These are phyloP conservation scores for Phialophora tarda DNA, from an alignment of 2,329 filamentous ascomycete species.

Conservation along the genomic window DNA sequence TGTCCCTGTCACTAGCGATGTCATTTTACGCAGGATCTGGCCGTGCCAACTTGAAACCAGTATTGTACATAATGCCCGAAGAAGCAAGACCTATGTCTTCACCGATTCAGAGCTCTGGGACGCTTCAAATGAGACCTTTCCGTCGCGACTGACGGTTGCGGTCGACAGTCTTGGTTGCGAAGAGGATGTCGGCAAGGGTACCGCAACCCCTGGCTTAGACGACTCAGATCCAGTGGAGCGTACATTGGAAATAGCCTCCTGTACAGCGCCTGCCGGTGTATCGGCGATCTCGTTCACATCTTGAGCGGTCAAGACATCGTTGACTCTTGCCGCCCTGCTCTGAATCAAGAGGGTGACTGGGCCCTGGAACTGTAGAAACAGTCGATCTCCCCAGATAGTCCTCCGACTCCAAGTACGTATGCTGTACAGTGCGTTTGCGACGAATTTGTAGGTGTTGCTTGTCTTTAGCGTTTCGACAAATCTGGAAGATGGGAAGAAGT, in stretches of 20 bases:
- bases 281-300: conserved; percentile 92
- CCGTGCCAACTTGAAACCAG: background rate
- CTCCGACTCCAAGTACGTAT: conserved; percentile 77
- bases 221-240: conserved; percentile 25
- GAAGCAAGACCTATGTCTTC: background rate
- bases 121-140: conserved; percentile 68
- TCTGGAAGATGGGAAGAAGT: conserved; percentile 69
- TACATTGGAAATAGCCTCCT: conserved; percentile 57
- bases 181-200: conserved; percentile 41
- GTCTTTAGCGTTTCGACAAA: conserved; percentile 76
- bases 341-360: conserved; percentile 86
- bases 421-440: conserved; percentile 68
- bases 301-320: conserved; percentile 75
- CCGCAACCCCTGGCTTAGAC: conserved; percentile 31
- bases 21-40: background rate
- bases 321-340: conserved; percentile 78
- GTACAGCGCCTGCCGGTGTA: conserved; percentile 72
- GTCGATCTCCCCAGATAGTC: conserved; percentile 89
- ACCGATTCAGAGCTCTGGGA: conserved; percentile 4
- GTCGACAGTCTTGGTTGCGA: conserved; percentile 48
- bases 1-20: background rate
- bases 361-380: conserved; percentile 89
- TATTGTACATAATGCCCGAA: background rate
- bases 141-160: conserved; percentile 63
- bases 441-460: conserved; percentile 72